Evolutionary conservation across 2,329 filamentous ascomycete species (phyloP), one percentile per base, ranked within the genome.

Genomic region (Phialophora expanda): DNA sequence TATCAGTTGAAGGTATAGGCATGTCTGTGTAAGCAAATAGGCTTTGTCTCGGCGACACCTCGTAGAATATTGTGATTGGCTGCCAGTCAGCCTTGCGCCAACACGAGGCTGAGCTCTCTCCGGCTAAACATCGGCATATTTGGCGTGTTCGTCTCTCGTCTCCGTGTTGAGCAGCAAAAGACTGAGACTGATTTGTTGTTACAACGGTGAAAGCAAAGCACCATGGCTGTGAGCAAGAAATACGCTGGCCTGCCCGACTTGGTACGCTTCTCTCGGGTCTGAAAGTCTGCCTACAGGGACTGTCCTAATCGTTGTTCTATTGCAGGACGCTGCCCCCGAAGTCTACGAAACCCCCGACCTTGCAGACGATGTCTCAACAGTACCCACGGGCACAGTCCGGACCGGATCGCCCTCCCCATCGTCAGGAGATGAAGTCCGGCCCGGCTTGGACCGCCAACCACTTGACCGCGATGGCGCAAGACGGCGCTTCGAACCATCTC

Each of bases 301-400:
- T 4, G 28, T 34, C 22, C 44, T n/a, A 6, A 34, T 48, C n/a
- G 32, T 46, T 34, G 28, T 53, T n/a, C 20, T 2, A n/a, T 22
- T 32, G 61, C 71, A 96, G 91, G 93, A 97, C 80, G 90, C 90
- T 62, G 93, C 93, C 30, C 93, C 93, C 71, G 95, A 98, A 75
- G 92, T 97, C 74, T 98, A 97, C 83, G 94, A 98, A 80, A 98
- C 95, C 17, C 93, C 94, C 71, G 93, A 96, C 63, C 83, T 97
- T 71, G 94, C 90, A 64, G 92, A 97, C 75, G 93, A 96, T 78
- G 90, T 88, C 69, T 96, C 93, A 24, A 97, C 93, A 56, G 82
- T 93, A 64, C 91, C 89, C 79, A 76, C 79, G 66, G 66, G 82
- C 72, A 76, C 84, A 66, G 58, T 84, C 87, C 75, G 85, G 86